Conservation (phyloP, 495 filamentous ascomycete species). For the Neurospora africana region DNA sequence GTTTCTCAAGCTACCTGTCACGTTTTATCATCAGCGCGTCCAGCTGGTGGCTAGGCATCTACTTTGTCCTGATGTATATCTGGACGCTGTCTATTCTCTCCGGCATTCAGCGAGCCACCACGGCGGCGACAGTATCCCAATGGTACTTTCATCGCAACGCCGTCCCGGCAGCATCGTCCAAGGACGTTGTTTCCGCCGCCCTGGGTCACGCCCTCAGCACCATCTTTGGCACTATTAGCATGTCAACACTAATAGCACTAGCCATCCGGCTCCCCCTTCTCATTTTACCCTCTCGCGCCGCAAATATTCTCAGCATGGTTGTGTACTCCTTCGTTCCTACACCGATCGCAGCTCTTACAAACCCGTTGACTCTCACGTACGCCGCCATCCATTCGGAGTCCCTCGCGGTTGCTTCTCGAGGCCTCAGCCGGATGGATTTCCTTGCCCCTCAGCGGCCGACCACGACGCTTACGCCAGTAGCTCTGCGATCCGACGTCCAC, state of each 20-base stretch:
- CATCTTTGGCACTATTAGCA: constrained; percentile 85
- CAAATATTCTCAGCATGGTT: constrained; percentile 54
- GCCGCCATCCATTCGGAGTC: constrained; percentile 87
- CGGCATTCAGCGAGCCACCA: constrained; percentile 80
- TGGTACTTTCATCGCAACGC: constrained; percentile 97
- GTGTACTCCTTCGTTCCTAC: constrained; percentile 74
- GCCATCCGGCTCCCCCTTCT: constrained; percentile 78
- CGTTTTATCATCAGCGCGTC: constrained; percentile 69
- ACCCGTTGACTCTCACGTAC: constrained; percentile 85
- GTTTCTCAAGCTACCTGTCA: constrained; percentile 47
- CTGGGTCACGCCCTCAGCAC: constrained; percentile 68
- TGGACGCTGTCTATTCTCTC: constrained; percentile 84
- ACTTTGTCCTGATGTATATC: constrained; percentile 86
- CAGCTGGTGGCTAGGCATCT: constrained; percentile 84
- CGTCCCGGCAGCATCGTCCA: constrained; percentile 61
- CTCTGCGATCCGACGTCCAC: constrained; percentile 41
- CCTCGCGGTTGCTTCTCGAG: constrained; percentile 61
- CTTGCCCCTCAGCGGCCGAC: constrained; percentile 49
- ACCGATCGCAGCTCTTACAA: constrained; percentile 72
- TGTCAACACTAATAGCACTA: constrained; percentile 70
- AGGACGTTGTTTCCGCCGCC: constrained; percentile 72
- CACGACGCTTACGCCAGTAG: constrained; percentile 49
- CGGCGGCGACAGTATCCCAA: constrained; percentile 89
- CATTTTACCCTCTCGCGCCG: constrained; percentile 64
- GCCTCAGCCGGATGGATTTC: constrained; percentile 67